Evolutionary conservation across 805 yeast genomes (phyloP).

Genomic region (Hermanozyma aechmeae): DNA sequence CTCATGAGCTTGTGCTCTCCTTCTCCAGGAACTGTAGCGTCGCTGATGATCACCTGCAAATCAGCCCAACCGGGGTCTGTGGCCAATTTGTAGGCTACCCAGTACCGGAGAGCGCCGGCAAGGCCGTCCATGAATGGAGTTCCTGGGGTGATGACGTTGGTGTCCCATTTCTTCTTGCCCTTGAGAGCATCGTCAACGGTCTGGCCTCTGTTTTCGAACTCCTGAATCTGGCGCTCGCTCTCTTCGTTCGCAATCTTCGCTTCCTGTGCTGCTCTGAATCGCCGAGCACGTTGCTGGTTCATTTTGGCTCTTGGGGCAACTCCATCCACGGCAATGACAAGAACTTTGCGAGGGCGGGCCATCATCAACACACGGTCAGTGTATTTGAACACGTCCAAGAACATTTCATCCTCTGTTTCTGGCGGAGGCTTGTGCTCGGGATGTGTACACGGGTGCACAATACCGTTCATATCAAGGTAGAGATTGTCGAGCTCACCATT

Average conservation of each 20-base stretch:
- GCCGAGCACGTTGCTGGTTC: conserved; percentile 93
- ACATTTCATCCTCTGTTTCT: conserved; percentile 94
- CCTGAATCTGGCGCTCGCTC: conserved; percentile 48
- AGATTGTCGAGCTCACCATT: conserved; percentile 94
- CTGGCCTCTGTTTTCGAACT: conserved; percentile 59
- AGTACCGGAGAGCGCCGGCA: conserved; percentile 74
- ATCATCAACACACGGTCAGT: conserved; percentile 85
- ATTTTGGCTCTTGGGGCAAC: conserved; percentile 98
- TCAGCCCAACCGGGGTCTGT: conserved; percentile 91
- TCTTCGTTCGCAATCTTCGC: conserved; percentile 74
- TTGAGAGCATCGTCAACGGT: conserved; percentile 66
- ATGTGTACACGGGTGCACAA: conserved; percentile 98
- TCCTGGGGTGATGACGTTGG: conserved; percentile 97
- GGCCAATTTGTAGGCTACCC: conserved; percentile 85
- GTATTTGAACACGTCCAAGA: conserved; percentile 83
- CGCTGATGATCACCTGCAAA: conserved; percentile 83
- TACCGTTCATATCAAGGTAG: conserved; percentile 97
- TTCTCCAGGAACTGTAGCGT: conserved; percentile 97
- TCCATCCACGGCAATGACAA: conserved; percentile 96
- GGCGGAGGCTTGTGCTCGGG: conserved; percentile 97
- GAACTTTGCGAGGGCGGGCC: conserved; percentile 90
- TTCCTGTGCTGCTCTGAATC: conserved; percentile 87
- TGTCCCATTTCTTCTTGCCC: conserved; percentile 80
- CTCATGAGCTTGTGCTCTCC: conserved; percentile 99
- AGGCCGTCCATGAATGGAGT: conserved; percentile 94